Evolutionary conservation across 257 asterid genomes (phyloP).

Genomic region (Plectranthus barbatus): DNA sequence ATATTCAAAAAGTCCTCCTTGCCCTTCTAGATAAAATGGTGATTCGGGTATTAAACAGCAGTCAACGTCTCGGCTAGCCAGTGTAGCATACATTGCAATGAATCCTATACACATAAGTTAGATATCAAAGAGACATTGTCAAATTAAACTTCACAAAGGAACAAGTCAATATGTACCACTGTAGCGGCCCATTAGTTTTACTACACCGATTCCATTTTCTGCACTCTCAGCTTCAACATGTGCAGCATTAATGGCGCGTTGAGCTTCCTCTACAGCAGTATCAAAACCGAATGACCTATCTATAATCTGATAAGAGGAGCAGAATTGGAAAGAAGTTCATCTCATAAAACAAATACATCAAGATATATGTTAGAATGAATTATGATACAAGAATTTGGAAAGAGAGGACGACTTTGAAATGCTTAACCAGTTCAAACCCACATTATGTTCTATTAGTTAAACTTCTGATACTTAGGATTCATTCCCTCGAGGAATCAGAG

Average conservation of each 20-base stretch:
- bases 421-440: background rate
- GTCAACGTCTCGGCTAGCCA: slow-evolving; percentile 76
- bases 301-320: slow-evolving; percentile 44
- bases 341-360: slow-evolving; percentile 6
- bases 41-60: slow-evolving; percentile 72
- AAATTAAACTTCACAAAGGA: background rate
- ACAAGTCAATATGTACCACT: no score
- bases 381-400: slow-evolving; percentile 1
- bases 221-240: slow-evolving; percentile 79
- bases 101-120: slow-evolving; percentile 39
- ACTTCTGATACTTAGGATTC: background rate
- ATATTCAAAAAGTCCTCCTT: slow-evolving; percentile 56
- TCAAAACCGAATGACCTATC: slow-evolving; percentile 77
- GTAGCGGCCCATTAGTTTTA: slow-evolving; percentile 70
- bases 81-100: slow-evolving; percentile 69
- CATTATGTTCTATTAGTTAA: background rate
- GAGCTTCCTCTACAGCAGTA: slow-evolving; percentile 82
- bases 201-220: slow-evolving; percentile 69
- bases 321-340: slow-evolving; percentile 6
- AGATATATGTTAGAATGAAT: background rate
- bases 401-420: background rate
- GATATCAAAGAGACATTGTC: background rate
- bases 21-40: slow-evolving; percentile 64
- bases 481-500: slow-evolving; percentile 5
- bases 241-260: slow-evolving; percentile 76